Percentiles rank a stretch among this genome's conserved stretches.
These are phyloP conservation scores for Chimonanthus salicifolius DNA, from an alignment of 164 flowering plant genomes.

Conservation along the genomic window DNA sequence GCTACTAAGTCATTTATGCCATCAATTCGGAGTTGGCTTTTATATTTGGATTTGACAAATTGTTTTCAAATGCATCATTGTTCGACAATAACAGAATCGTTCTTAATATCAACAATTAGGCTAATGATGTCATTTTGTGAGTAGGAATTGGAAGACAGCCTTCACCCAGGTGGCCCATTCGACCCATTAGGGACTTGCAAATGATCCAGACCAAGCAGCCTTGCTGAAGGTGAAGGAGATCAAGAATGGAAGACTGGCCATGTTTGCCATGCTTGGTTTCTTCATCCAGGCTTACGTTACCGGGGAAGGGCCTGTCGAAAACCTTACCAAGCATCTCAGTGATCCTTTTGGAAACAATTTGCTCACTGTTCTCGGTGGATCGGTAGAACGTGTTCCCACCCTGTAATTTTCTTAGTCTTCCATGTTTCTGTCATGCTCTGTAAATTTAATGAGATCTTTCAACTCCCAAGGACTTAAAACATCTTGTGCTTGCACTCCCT, in stretches of 20 bases:
- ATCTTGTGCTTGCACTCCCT: background rate
- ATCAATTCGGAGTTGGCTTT: too few relatives aligned
- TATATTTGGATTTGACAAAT: too few relatives aligned
- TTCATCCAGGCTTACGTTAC: slow-evolving; percentile 95
- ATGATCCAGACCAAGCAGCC: slow-evolving; percentile 90
- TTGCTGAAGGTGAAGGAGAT: slow-evolving; percentile 94
- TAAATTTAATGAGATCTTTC: slow-evolving; percentile 11
- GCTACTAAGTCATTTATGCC: too few relatives aligned
- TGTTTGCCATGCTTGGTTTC: slow-evolving; percentile 98
- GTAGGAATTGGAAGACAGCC: slow-evolving; percentile 83
- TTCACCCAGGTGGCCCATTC: slow-evolving; percentile 95
- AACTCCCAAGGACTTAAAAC: slow-evolving; percentile 5
- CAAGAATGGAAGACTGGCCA: slow-evolving; percentile 96
- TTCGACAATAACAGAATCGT: too few relatives aligned
- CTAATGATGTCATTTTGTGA: background rate
- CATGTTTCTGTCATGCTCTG: background rate
- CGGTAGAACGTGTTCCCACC: slow-evolving; percentile 73
- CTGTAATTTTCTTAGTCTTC: slow-evolving; percentile 29
- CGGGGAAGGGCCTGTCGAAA: slow-evolving; percentile 95
- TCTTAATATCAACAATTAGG: background rate
- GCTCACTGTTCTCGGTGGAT: slow-evolving; percentile 78
- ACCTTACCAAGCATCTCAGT: slow-evolving; percentile 79
- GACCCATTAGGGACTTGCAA: slow-evolving; percentile 85
- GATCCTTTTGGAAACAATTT: slow-evolving; percentile 98
- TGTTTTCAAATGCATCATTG: too few relatives aligned